A percentile compares a stretch with the other conserved stretches of the same genome.
phyloP scores from a whole-genome alignment of 192 early-diverging fungal genomes.

The Dispira parvispora region DNA sequence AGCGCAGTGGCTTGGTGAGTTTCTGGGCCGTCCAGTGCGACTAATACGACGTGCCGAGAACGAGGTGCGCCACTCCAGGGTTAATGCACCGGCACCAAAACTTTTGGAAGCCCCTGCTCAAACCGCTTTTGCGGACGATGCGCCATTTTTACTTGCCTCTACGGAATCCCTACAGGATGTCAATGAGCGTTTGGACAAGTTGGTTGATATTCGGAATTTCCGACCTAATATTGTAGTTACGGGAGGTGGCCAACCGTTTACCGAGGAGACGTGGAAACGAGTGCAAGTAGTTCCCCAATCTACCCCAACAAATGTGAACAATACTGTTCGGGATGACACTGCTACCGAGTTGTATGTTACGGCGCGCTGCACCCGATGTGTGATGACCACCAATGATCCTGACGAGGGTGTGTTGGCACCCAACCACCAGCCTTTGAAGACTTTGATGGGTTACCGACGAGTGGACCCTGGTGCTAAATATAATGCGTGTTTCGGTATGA shows the following conservation, averaged over 20 bases:
- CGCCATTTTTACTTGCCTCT: constrained; percentile 38
- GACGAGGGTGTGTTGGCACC: background rate
- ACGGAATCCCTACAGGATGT: constrained; percentile 34
- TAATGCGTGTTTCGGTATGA: constrained; percentile 28
- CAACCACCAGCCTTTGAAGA: constrained; percentile 6
- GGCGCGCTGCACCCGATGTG: constrained; percentile 6
- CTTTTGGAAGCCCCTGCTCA: background rate
- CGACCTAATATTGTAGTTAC: constrained; percentile 45
- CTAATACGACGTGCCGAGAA: constrained; percentile 1
- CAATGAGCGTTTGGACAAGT: constrained; percentile 23
- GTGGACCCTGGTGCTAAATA: constrained; percentile 19
- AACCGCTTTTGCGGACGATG: constrained; percentile 48
- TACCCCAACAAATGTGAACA: no score
- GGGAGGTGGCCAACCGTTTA: constrained; percentile 25
- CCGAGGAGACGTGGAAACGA: constrained; percentile 42
- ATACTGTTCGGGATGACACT: no score
- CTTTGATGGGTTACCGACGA: constrained; percentile 6
- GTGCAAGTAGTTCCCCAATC: constrained; percentile 10
- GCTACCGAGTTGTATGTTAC: background rate
- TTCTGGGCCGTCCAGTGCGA: constrained; percentile 6
- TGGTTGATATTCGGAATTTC: constrained; percentile 33
- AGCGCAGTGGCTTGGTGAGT: background rate
- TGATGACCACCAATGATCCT: constrained; percentile 7
- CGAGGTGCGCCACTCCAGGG: background rate
- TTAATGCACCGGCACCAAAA: background rate